These are phyloP conservation scores for Daldinia eschscholtzii DNA, from an alignment of 2,329 filamentous ascomycete genomes.

Conservation along the genomic window DNA sequence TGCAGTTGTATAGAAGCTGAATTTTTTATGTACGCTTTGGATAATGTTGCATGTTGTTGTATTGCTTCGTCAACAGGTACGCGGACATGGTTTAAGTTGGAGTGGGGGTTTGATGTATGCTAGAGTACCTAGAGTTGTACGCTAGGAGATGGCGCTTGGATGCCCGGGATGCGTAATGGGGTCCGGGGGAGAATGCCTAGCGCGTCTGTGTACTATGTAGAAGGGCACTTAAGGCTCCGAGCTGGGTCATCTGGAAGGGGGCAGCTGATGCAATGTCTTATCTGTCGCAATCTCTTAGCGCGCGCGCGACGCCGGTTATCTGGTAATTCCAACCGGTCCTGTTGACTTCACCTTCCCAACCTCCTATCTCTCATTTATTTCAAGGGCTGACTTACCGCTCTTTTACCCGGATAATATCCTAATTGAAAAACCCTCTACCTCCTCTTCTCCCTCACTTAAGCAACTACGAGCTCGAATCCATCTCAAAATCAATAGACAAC, in stretches of 20 bases:
- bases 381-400: background rate
- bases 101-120: background rate
- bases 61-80: too few relatives aligned
- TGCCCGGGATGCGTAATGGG: background rate
- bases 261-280: constrained; percentile 40
- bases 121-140: background rate
- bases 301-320: constrained; percentile 21
- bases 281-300: constrained; percentile 28
- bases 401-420: constrained; percentile 14
- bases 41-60: background rate
- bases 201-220: background rate
- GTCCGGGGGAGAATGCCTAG: constrained; percentile 9
- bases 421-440: background rate
- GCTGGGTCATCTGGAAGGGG: constrained; percentile 29
- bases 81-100: background rate
- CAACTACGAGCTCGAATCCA: constrained; percentile 6
- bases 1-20: too few relatives aligned
- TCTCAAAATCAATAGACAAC: constrained; percentile 1
- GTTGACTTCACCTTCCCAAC: constrained; percentile 13
- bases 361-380: constrained; percentile 10
- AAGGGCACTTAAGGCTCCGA: constrained; percentile 10
- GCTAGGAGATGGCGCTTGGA: background rate
- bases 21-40: too few relatives aligned
- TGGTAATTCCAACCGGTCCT: background rate
- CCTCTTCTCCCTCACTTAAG: background rate